Conservation (phyloP, 1,139 yeast species). For the Nematodospora anomalae region DNA sequence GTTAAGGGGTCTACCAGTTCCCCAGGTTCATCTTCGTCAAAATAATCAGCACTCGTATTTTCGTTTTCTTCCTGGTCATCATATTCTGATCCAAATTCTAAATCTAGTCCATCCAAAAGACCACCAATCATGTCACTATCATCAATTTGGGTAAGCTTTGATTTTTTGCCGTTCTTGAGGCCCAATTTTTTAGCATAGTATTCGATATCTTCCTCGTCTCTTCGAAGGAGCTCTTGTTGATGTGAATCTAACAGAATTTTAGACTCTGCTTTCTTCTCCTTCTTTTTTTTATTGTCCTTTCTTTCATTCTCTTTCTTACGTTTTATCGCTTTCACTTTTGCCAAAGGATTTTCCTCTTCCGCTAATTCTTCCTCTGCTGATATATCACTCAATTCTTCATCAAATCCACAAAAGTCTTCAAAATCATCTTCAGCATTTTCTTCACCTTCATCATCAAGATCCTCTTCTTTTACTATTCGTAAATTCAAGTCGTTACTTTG, state of each 20-base stretch:
- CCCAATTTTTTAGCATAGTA: slow-evolving; percentile 84
- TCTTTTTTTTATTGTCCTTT: slow-evolving; percentile 3
- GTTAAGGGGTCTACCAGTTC: slow-evolving; percentile 39
- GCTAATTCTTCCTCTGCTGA: slow-evolving; percentile 13
- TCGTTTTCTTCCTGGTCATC: slow-evolving; percentile 3
- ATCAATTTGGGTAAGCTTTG: slow-evolving; percentile 45
- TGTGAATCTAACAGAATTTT: slow-evolving; percentile 14
- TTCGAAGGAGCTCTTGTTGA: slow-evolving; percentile 31
- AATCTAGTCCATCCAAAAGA: slow-evolving; percentile 72
- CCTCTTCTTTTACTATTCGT: slow-evolving; percentile 27
- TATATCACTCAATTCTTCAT: slow-evolving; percentile 15
- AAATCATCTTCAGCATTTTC: slow-evolving; percentile 30
- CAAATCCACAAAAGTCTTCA: slow-evolving; percentile 27
- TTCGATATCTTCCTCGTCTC: slow-evolving; percentile 76
- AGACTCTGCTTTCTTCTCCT: slow-evolving; percentile 1
- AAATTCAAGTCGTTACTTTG: slow-evolving; percentile 11
- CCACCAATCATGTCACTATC: slow-evolving; percentile 75
- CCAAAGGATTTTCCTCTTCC: slow-evolving; percentile 32
- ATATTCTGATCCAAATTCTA: slow-evolving; percentile 38
- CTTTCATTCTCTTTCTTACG: slow-evolving; percentile 12
- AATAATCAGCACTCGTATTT: slow-evolving; percentile 4
- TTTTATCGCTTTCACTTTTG: slow-evolving; percentile 18
- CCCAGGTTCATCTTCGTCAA: slow-evolving; percentile 14
- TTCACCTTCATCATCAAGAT: slow-evolving; percentile 21
- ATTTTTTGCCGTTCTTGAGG: slow-evolving; percentile 50